Evolutionary conservation across 75 land plant genomes (phyloP), one percentile per base, ranked within the genome.

Genomic region (Cupressus sempervirens): DNA sequence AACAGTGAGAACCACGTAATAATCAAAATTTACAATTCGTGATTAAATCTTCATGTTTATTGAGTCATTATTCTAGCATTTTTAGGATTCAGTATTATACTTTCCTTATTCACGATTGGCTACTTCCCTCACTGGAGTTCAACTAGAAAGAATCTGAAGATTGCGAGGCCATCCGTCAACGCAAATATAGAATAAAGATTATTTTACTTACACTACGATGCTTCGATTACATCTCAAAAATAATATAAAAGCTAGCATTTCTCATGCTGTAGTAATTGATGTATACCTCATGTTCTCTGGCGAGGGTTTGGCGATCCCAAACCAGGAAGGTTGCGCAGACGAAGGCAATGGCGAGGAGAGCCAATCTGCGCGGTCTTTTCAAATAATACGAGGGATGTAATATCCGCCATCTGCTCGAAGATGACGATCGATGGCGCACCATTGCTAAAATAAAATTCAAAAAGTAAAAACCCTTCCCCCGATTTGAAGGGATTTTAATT

Each of bases 251-350:
- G 56, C 10, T 54, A 3, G 56, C 56, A 54, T 54, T 54, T 54
- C 4, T 54, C 56, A 54, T 14, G 18, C 4, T 54, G 2, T 58
- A 20, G 6, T 58, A 58, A 20, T 23, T 62, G 23, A 26, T 34
- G 46, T 76, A 8, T 87, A 93, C 96, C 95, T 94, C 90, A 76
- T 94, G 93, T 56, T 94, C 92, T 36, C 90, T 79, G 72, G 92
- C 52, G 15, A 96, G 86, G 76, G 90, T 90, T 86, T 94, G 94
- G 67, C 94, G 96, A 86, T 96, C 97, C 95, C 98, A 96, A 16
- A 96, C 80, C 12, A 90, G 81, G 76, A 93, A 84, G 18, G 93
- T 87, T 65, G 46, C 82, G 73, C 85, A 85, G 53, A 94, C 94
- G 83, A 96, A 93, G 45, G 82, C 75, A 65, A 91, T 84, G 86